Base-by-base conservation (phyloP, 2,329 filamentous ascomycete genomes). In the Chaetomiaceae sp. region DNA sequence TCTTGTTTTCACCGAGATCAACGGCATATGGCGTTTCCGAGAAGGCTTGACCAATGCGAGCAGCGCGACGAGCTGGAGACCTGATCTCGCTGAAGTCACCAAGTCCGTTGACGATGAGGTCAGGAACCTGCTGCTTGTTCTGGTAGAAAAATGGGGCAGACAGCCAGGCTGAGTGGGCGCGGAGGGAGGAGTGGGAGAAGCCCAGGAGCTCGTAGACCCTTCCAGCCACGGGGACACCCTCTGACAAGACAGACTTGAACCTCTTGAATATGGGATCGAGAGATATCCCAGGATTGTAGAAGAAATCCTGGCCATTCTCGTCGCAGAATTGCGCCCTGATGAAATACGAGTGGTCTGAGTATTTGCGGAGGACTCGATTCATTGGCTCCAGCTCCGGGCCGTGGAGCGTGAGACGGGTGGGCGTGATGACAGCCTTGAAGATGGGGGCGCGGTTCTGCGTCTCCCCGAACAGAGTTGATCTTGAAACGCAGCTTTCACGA, bases 171-270 rank as follows among this genome's bases (percentile, higher is more conserved):
- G 83, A 82, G 52, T 89, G 86, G 0, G 81, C 75, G 12, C 87
- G 76, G 4, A 92, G 73, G 0, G 87, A 90, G 0, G 87, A 92
- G 64, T 91, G 85, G 0, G 86, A 90, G 65, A 90, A 92, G 0
- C 87, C 87, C 0, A 92, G 72, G 60, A 91, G 92, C 0, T 68
- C 66, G 60, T 82, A 89, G 1, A 66, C 62, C 12, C 82, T 73
- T 0, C 82, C 86, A 3, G 78, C 86, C 47, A 92, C 79, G 1
- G 68, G 61, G 23, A 95, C 79, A 0, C 82, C 83, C 0, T 72
- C 61, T 2, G 70, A 64, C 8, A 93, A 71, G 0, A 89, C 68
- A 0, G 62, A 55, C 46, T 78, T 77, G 65, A 90, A 91, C 0
- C 83, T 78, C 0, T 64, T 58, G 54, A 81, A 78, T 8, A 89